Percentiles rank a stretch among this genome's conserved stretches.
Evolutionary conservation across 495 filamentous ascomycete genomes (phyloP).

Genomic region (Penicillium fimorum): DNA sequence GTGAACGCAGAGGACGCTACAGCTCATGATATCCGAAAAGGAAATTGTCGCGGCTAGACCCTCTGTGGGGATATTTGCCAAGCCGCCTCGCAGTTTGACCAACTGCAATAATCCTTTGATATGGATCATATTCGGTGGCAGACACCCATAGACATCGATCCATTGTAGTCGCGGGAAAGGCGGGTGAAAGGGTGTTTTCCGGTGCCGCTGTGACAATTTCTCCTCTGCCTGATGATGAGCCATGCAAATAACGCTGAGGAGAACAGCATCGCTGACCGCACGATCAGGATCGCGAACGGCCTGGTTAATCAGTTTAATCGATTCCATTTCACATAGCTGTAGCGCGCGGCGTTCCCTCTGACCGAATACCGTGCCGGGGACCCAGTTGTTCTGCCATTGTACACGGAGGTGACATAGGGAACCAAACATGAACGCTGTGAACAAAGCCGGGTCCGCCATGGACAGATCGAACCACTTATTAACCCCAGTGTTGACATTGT

Average conservation of each 20-base stretch:
- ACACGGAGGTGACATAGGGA: constrained; percentile 42
- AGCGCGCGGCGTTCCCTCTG: constrained; percentile 30
- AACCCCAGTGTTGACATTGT: constrained; percentile 7
- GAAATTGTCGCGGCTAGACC: constrained; percentile 35
- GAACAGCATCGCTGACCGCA: constrained; percentile 35
- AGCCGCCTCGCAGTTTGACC: constrained; percentile 37
- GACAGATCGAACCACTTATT: constrained; percentile 39
- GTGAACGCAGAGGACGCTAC: constrained; percentile 24
- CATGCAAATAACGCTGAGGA: constrained; percentile 45
- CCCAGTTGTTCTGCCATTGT: constrained; percentile 34
- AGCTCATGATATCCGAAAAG: constrained; percentile 40
- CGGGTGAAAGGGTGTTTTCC: constrained; percentile 33
- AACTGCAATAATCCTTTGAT: constrained; percentile 37
- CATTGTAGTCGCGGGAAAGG: constrained; percentile 44
- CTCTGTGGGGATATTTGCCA: constrained; percentile 31
- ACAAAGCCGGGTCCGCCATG: constrained; percentile 36
- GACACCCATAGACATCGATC: constrained; percentile 42
- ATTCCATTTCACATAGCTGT: constrained; percentile 36
- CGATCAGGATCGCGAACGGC: constrained; percentile 34
- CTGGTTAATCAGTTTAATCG: constrained; percentile 38
- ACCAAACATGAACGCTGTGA: constrained; percentile 41
- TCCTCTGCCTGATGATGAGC: constrained; percentile 38
- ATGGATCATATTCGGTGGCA: constrained; percentile 40
- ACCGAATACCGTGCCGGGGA: constrained; percentile 21
- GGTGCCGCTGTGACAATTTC: constrained; percentile 8